These are phyloP conservation scores for Cercospora berteroae DNA, from an alignment of 2,329 filamentous ascomycete genomes.

Conservation along the genomic window DNA sequence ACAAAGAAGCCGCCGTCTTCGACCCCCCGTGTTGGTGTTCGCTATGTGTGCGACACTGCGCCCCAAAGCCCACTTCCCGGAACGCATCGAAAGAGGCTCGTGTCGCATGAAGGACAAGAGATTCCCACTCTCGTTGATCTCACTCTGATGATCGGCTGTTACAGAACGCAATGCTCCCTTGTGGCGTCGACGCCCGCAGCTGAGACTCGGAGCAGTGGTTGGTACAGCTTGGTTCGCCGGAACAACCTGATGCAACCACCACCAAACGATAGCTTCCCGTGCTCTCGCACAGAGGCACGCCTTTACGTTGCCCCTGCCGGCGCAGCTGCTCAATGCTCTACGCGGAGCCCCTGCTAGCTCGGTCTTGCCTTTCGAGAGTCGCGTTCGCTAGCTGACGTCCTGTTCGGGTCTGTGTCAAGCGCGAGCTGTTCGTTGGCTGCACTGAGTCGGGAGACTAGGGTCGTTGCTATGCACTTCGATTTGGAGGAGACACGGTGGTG, in stretches of 20 bases:
- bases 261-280: constrained; percentile 4
- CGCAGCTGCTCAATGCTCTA: constrained; percentile 12
- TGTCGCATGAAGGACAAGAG: background rate
- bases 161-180: constrained; percentile 1
- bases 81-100: constrained; percentile 3
- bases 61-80: constrained; percentile 1
- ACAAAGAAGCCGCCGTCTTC: background rate
- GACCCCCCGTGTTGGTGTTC: background rate
- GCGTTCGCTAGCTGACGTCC: constrained; percentile 4
- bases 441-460: background rate
- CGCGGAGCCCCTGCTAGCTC: constrained; percentile 9
- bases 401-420: constrained; percentile 9
- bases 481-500: constrained; percentile 13
- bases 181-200: constrained; percentile 10
- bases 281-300: constrained; percentile 13
- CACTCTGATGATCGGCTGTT: constrained; percentile 1
- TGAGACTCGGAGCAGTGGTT: constrained; percentile 12
- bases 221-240: constrained; percentile 11
- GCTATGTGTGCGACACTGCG: background rate
- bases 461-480: constrained; percentile 5
- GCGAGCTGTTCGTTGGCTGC: constrained; percentile 10
- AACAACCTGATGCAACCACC: constrained; percentile 9
- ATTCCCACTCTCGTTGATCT: background rate
- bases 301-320: constrained; percentile 12
- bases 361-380: background rate